A percentile compares a stretch with the other conserved stretches of the same genome.
These are phyloP conservation scores for Hericium coralloides DNA, from an alignment of 768 basidiomycete species.

Conservation along the genomic window DNA sequence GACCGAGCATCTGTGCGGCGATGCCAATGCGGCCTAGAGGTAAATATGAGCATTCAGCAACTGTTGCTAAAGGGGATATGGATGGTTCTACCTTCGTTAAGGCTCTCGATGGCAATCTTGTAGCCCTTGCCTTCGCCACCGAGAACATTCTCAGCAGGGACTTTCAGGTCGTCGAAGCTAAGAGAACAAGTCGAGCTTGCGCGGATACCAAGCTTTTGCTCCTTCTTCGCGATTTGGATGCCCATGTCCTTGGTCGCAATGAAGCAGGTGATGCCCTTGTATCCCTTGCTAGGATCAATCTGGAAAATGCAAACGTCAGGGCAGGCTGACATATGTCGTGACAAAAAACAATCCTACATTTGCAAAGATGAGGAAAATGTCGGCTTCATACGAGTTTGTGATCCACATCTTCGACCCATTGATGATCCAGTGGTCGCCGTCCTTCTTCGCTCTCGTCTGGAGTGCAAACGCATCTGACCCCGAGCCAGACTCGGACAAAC, in stretches of 20 bases:
- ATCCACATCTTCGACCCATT: conserved; percentile 99
- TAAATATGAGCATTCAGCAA: too few species aligned
- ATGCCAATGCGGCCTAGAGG: conserved; percentile 84
- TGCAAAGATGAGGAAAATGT: conserved; percentile 90
- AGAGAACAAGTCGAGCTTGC: conserved; percentile 94
- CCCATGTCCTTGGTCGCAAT: conserved; percentile 95
- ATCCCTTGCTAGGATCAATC: conserved; percentile 86
- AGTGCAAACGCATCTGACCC: conserved; percentile 97
- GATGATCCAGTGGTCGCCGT: conserved; percentile 77
- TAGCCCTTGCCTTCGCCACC: conserved; percentile 91
- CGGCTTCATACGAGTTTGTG: conserved; percentile 89
- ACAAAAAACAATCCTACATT: conserved; percentile 46
- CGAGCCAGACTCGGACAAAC: conserved; percentile 84
- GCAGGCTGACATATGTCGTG: not conserved
- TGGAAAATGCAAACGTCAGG: conserved; percentile 16
- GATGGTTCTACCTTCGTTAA: conserved; percentile 67
- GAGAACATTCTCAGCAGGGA: conserved; percentile 82
- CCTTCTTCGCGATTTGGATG: conserved; percentile 95
- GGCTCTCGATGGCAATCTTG: conserved; percentile 94
- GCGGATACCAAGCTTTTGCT: conserved; percentile 94
- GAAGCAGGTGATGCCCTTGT: conserved; percentile 99
- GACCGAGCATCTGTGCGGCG: conserved; percentile 96
- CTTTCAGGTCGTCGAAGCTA: conserved; percentile 87
- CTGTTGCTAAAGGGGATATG: too few species aligned
- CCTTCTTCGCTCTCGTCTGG: conserved; percentile 84